Evolutionary conservation across 176 grass and related monocot species (phyloP), one percentile per base, ranked within the genome.

Genomic region (Paspalum notatum): DNA sequence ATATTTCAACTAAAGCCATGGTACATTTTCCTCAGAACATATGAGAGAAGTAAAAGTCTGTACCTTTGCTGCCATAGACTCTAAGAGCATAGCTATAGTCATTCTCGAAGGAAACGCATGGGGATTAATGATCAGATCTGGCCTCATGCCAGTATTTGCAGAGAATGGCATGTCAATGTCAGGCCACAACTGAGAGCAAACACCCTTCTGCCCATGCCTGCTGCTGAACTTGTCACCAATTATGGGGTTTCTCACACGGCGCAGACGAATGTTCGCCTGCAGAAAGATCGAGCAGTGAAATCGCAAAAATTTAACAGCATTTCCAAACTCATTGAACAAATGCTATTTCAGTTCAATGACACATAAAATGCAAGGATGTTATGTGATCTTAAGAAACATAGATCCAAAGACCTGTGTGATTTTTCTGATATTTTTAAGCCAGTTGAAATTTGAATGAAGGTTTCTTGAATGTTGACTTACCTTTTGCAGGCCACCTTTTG

Each of bases 151-250:
- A 49, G 95, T 98, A 87, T 87, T 87, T 67, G 88, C 92, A 85
- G 92, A 94, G 89, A 98, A 98, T 45, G 95, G 95, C 95, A 98
- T 98, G 58, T 98, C 95, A 73, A 98, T 82, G 67, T 98, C 95
- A 80, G 95, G 95, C 92, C 95, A 98, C 55, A 94, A 79, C 83
- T 98, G 92, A 59, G 95, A 94, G 83, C 95, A 98, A 40, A 98
- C 95, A 72, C 95, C 95, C 77, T 98, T 98, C 67, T 98, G 95
- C 74, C 95, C 95, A 87, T 94, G 95, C 79, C 92, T 92, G 65
- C 95, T 98, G 87, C 95, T 98, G 72, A 98, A 98, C 78, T 98
- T 98, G 86, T 98, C 95, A 75, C 95, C 95, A 58, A 98, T 98
- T 81, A 94, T 84, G 44, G 95, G 95, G 73, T 98, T 89, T 89